A percentile compares a stretch with the other conserved stretches of the same genome.
Conservation (phyloP, 1,139 yeast species). For the Yamadazyma siamensis region DNA sequence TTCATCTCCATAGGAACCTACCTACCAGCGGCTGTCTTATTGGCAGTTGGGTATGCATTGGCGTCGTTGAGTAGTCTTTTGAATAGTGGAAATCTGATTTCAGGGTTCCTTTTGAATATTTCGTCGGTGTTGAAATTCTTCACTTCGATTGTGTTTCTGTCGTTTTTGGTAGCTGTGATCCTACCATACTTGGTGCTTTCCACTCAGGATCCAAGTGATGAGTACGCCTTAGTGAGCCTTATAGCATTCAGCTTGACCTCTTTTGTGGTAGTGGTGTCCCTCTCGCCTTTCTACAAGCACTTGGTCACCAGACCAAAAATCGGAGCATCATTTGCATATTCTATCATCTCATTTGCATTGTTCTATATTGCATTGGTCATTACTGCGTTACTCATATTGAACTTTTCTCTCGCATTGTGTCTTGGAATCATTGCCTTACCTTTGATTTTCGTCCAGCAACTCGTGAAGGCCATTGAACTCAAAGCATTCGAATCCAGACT, state of each 20-base stretch:
- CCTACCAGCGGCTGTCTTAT: constrained; percentile 77
- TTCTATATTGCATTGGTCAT: constrained; percentile 65
- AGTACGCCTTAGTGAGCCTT: constrained; percentile 14
- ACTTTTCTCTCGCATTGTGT: constrained; percentile 74
- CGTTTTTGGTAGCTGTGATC: constrained; percentile 24
- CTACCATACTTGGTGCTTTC: constrained; percentile 23
- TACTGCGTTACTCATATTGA: constrained; percentile 73
- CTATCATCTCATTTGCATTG: constrained; percentile 42
- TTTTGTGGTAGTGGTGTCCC: constrained; percentile 17
- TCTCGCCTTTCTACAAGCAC: constrained; percentile 17
- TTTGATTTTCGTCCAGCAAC: constrained; percentile 59
- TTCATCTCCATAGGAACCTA: constrained; percentile 95
- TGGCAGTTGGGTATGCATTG: constrained; percentile 68
- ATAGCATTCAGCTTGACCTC: constrained; percentile 19
- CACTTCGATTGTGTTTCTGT: constrained; percentile 32
- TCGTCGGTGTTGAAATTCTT: constrained; percentile 27
- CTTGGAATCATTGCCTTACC: constrained; percentile 72
- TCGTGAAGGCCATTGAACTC: constrained; percentile 16
- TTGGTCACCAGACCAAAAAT: constrained; percentile 13
- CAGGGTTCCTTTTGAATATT: constrained; percentile 22
- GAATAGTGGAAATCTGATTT: constrained; percentile 33
- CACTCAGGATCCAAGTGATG: constrained; percentile 13
- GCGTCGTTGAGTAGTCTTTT: constrained; percentile 63
- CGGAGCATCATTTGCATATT: constrained; percentile 21
- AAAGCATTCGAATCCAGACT: constrained; percentile 11